These are phyloP conservation scores for Arthroderma sp. DNA, from an alignment of 2,329 filamentous ascomycete species.

Conservation along the genomic window DNA sequence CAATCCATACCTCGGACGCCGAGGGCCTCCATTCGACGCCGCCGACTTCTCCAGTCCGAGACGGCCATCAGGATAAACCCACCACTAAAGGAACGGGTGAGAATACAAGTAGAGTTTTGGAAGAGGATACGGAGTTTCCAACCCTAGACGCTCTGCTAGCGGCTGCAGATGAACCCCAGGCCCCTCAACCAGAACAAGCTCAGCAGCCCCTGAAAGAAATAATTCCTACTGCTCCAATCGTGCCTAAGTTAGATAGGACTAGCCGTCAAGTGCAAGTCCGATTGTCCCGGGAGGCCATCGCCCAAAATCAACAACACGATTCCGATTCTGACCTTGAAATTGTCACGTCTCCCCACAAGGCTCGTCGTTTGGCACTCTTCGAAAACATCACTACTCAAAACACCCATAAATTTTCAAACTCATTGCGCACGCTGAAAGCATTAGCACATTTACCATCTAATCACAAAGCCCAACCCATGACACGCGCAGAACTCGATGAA, in stretches of 20 bases:
- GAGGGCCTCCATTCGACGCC: constrained; percentile 47
- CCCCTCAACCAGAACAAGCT: neutral
- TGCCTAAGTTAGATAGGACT: neutral
- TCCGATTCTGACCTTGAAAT: constrained; percentile 53
- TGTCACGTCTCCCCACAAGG: constrained; percentile 33
- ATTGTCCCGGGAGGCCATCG: constrained; percentile 29
- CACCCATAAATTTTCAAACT: constrained; percentile 32
- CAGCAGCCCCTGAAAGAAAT: constrained; percentile 1
- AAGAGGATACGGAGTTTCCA: constrained; percentile 1
- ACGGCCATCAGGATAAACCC: constrained; percentile 14
- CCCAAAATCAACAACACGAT: constrained; percentile 27
- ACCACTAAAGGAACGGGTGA: neutral
- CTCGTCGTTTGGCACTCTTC: constrained; percentile 48
- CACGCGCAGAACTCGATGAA: constrained; percentile 54
- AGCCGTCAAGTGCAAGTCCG: constrained; percentile 28
- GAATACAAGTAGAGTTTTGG: neutral
- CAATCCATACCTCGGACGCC: constrained; percentile 31
- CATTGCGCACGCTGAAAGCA: constrained; percentile 56
- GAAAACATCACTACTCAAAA: constrained; percentile 55
- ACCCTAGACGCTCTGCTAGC: constrained; percentile 1
- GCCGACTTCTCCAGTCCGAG: constrained; percentile 52
- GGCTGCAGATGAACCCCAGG: neutral
- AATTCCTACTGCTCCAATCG: neutral
- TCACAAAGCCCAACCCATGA: constrained; percentile 47
- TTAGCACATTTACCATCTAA: constrained; percentile 60